A percentile compares a stretch with the other conserved stretches of the same genome.
Evolutionary conservation across 768 basidiomycete species (phyloP).

Genomic region (Xerocomellus intermedius): DNA sequence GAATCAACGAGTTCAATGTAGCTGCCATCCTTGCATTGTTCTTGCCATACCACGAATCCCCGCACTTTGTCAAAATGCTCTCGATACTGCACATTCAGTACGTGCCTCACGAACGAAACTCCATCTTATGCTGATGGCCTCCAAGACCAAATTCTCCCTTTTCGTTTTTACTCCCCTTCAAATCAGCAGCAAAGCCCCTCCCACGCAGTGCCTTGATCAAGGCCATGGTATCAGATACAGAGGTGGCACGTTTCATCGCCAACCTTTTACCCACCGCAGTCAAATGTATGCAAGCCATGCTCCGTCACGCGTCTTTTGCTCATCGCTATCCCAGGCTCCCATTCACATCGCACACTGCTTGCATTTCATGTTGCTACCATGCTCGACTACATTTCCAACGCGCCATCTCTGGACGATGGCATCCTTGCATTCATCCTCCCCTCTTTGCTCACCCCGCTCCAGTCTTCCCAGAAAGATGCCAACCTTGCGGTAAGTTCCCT

Average conservation of each 20-base stretch:
- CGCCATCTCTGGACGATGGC: conserved; percentile 60
- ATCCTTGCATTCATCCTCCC: conserved; percentile 64
- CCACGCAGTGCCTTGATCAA: conserved; percentile 69
- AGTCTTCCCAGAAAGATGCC: conserved; percentile 44
- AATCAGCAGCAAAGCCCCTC: conserved; percentile 74
- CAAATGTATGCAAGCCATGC: conserved; percentile 33
- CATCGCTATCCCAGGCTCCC: conserved; percentile 28
- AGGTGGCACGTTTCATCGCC: conserved; percentile 70
- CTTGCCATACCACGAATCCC: conserved; percentile 92
- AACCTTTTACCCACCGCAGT: conserved; percentile 60
- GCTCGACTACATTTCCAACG: conserved; percentile 72
- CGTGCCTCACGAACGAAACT: conserved; percentile 18
- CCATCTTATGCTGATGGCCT: not conserved
- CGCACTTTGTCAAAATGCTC: conserved; percentile 92
- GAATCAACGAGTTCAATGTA: conserved; percentile 93
- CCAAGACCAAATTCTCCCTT: conserved; percentile 59
- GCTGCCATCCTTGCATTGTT: conserved; percentile 75
- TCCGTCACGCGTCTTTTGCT: not conserved
- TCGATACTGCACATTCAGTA: conserved; percentile 80
- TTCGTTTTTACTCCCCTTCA: conserved; percentile 71
- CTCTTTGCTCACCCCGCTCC: conserved; percentile 59
- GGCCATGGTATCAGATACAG: conserved; percentile 70
- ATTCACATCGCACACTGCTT: conserved; percentile 67
- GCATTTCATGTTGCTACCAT: conserved; percentile 80
- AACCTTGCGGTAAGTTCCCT: conserved; percentile 46